These are phyloP conservation scores for Dalbergia cultrata DNA, from an alignment of 306 rosid genomes.

Conservation along the genomic window DNA sequence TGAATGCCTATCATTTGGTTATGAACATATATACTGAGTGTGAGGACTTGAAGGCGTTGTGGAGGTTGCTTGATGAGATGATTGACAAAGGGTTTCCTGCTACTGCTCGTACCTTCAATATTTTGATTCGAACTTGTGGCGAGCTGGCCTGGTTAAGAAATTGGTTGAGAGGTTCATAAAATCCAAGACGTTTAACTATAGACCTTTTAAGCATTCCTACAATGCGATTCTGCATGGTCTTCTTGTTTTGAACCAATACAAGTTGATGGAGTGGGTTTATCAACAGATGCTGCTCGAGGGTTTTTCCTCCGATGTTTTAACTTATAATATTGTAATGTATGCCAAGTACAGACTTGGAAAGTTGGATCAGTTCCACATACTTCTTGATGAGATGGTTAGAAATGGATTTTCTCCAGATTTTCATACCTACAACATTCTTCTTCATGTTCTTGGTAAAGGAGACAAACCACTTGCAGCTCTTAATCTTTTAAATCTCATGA, in stretches of 20 bases:
- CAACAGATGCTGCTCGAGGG: constrained; percentile 85
- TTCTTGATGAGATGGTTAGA: constrained; percentile 86
- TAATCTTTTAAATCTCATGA: constrained; percentile 84
- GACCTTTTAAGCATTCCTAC: constrained; percentile 85
- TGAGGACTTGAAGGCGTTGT: constrained; percentile 84
- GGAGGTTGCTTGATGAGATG: constrained; percentile 94
- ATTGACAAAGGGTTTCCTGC: constrained; percentile 69
- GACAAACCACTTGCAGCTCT: constrained; percentile 84
- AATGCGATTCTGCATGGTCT: constrained; percentile 83
- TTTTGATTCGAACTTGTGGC: constrained; percentile 84
- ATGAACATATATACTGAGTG: constrained; percentile 91
- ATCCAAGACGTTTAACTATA: constrained; percentile 74
- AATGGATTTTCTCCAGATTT: constrained; percentile 82
- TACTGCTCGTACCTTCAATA: constrained; percentile 73
- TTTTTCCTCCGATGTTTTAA: constrained; percentile 69
- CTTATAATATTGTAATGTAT: constrained; percentile 79
- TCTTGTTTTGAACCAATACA: constrained; percentile 70
- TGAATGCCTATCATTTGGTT: constrained; percentile 70
- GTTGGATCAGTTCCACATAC: constrained; percentile 75
- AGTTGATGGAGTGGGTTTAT: constrained; percentile 94
- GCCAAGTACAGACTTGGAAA: constrained; percentile 91
- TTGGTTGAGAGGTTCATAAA: constrained; percentile 82
- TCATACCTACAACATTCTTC: constrained; percentile 90
- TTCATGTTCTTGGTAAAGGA: constrained; percentile 83
- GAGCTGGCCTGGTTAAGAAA: constrained; percentile 80